These are phyloP conservation scores for Ophiorrhiza pumila DNA, from an alignment of 257 asterid species.

Conservation along the genomic window DNA sequence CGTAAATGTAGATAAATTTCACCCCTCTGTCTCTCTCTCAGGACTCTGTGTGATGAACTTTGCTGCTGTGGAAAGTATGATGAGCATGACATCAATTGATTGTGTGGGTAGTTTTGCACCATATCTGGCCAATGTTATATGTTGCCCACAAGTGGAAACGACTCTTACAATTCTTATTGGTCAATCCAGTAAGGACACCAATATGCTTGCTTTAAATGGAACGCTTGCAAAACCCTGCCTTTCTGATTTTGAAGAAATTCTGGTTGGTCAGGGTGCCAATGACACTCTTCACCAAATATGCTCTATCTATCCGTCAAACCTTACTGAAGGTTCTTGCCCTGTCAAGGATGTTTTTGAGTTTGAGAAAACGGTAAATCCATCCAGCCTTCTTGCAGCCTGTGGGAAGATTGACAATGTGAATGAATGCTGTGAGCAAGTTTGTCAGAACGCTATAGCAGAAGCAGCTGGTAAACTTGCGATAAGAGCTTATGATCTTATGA, in stretches of 20 bases:
- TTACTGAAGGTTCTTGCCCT: constrained; percentile 93
- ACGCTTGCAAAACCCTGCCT: constrained; percentile 72
- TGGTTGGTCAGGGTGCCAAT: constrained; percentile 88
- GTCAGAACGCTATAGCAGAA: constrained; percentile 81
- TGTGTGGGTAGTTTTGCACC: constrained; percentile 94
- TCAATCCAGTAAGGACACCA: constrained; percentile 63
- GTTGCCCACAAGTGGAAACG: constrained; percentile 97
- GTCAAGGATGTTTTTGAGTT: constrained; percentile 65
- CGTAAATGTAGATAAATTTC: neutral
- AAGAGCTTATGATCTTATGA: constrained; percentile 58
- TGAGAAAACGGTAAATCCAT: constrained; percentile 65
- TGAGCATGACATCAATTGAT: constrained; percentile 72
- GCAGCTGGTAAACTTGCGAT: constrained; percentile 79
- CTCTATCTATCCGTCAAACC: constrained; percentile 68
- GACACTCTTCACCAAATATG: constrained; percentile 64
- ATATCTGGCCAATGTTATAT: constrained; percentile 78
- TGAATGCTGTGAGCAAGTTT: constrained; percentile 92
- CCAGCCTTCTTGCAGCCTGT: constrained; percentile 77
- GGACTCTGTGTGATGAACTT: constrained; percentile 77
- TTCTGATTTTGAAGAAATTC: constrained; percentile 72
- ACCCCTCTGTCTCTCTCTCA: constrained; percentile 20
- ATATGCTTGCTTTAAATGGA: constrained; percentile 65
- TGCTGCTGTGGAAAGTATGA: constrained; percentile 55
- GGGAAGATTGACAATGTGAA: constrained; percentile 73
- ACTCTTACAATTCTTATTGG: constrained; percentile 78